Percentiles rank a stretch among this genome's conserved stretches.
Evolutionary conservation across 2,329 filamentous ascomycete species (phyloP).

Genomic region (Fusarium nematophilum): DNA sequence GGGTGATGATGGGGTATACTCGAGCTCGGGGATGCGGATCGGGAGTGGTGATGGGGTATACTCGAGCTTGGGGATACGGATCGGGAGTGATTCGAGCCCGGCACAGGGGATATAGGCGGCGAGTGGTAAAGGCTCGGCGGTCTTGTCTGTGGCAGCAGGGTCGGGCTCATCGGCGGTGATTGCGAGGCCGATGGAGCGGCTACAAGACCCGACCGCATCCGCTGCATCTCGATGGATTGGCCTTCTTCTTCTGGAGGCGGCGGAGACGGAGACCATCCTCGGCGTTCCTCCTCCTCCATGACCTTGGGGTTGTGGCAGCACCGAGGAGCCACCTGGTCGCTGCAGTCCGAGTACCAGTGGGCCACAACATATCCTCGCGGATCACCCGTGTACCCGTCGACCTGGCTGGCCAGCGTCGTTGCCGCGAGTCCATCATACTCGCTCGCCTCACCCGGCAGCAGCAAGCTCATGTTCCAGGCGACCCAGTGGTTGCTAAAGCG

Average conservation of each 20-base stretch:
- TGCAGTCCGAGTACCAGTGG: conserved; percentile 2
- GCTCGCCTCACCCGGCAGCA: neutral
- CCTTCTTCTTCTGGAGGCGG: neutral
- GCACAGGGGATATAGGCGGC: too few relatives aligned
- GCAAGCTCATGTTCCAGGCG: neutral
- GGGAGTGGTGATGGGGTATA: too few relatives aligned
- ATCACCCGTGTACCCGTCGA: neutral
- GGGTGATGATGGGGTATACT: too few relatives aligned
- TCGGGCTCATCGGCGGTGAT: too few relatives aligned
- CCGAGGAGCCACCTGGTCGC: neutral
- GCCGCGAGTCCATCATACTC: neutral
- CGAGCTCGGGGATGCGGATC: too few relatives aligned
- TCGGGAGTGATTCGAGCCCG: too few relatives aligned
- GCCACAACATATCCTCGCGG: neutral
- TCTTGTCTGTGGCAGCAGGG: too few relatives aligned
- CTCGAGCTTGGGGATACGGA: too few relatives aligned
- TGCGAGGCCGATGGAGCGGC: too few relatives aligned
- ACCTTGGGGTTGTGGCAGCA: neutral
- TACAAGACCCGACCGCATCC: too few relatives aligned
- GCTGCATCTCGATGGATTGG: neutral
- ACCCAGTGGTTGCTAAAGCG: conserved; percentile 5
- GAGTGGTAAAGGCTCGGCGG: too few relatives aligned
- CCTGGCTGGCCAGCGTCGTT: neutral
- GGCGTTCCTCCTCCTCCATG: neutral
- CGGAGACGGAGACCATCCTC: neutral